phyloP scores from a whole-genome alignment of 2,329 filamentous ascomycete species.

The Hysterium pulicare region DNA sequence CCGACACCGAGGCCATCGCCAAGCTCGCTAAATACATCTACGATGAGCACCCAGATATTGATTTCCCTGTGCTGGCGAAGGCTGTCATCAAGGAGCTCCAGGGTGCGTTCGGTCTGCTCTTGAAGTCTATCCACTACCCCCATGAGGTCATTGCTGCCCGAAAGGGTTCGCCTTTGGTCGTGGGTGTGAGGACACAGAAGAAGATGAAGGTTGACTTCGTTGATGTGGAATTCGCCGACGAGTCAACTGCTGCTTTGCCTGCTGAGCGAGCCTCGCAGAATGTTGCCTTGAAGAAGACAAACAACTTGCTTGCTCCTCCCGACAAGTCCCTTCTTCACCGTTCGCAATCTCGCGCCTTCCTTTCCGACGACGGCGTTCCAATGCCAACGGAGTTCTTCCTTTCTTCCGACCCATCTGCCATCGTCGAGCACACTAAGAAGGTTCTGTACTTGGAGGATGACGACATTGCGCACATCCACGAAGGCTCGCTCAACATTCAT shows the following conservation, averaged over 20 bases:
- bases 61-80: slow-evolving; percentile 95
- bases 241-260: slow-evolving; percentile 68
- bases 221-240: slow-evolving; percentile 94
- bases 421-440: slow-evolving; percentile 99
- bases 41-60: slow-evolving; percentile 88
- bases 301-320: slow-evolving; percentile 68
- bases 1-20: slow-evolving; percentile 98
- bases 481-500: slow-evolving; percentile 98
- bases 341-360: slow-evolving; percentile 96
- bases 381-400: slow-evolving; percentile 99
- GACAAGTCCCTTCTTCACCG: slow-evolving; percentile 98
- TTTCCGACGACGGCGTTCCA: slow-evolving; percentile 96
- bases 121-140: slow-evolving; percentile 98
- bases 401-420: slow-evolving; percentile 95
- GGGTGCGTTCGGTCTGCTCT: slow-evolving; percentile 92
- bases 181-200: slow-evolving; percentile 93
- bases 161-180: slow-evolving; percentile 96
- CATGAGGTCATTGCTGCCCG: slow-evolving; percentile 97
- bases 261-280: slow-evolving; percentile 96
- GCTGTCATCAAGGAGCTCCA: slow-evolving; percentile 97
- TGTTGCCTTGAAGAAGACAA: slow-evolving; percentile 84
- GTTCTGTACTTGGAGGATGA: slow-evolving; percentile 99
- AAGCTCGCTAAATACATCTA: slow-evolving; percentile 98
- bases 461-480: slow-evolving; percentile 98
- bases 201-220: slow-evolving; percentile 99